These are phyloP conservation scores for Elasticomyces elasticus DNA, from an alignment of 495 filamentous ascomycete genomes.

Conservation along the genomic window DNA sequence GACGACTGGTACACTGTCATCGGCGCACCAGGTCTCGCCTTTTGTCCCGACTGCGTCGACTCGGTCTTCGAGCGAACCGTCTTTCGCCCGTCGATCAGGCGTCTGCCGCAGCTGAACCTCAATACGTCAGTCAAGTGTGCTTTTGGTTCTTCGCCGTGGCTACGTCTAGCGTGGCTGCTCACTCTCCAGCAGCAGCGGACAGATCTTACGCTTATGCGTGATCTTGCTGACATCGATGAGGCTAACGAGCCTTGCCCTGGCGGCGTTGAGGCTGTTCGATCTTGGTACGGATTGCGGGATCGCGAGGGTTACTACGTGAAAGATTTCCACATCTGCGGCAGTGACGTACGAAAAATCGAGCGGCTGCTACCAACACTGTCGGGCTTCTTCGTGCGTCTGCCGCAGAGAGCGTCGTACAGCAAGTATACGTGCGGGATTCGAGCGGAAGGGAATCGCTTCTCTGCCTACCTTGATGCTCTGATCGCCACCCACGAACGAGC, in stretches of 20 bases:
- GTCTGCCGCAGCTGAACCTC: conserved; percentile 34
- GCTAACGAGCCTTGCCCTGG: conserved; percentile 43
- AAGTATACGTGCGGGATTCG: conserved; percentile 24
- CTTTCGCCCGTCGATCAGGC: conserved; percentile 45
- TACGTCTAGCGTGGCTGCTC: conserved; percentile 56
- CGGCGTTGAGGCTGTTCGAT: conserved; percentile 21
- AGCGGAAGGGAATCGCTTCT: conserved; percentile 34
- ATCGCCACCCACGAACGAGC: conserved; percentile 43
- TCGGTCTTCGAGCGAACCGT: conserved; percentile 44
- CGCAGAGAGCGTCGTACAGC: conserved; percentile 9
- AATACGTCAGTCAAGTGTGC: conserved; percentile 43
- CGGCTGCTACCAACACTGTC: conserved; percentile 29
- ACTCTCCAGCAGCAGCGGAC: conserved; percentile 46
- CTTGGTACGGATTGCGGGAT: conserved; percentile 54
- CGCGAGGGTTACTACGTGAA: conserved; percentile 40
- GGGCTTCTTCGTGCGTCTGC: conserved; percentile 27
- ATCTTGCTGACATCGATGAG: conserved; percentile 38
- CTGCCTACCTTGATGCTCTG: conserved; percentile 51
- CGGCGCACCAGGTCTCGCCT: conserved; percentile 44
- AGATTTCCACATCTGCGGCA: conserved; percentile 42
- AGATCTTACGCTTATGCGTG: conserved; percentile 46
- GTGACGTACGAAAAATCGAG: conserved; percentile 29
- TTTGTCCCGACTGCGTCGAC: conserved; percentile 54
- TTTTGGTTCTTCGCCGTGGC: conserved; percentile 51
- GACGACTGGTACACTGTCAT: conserved; percentile 60